Conservation (phyloP, 257 asterid genomes). For the Craterostigma plantagineum region DNA sequence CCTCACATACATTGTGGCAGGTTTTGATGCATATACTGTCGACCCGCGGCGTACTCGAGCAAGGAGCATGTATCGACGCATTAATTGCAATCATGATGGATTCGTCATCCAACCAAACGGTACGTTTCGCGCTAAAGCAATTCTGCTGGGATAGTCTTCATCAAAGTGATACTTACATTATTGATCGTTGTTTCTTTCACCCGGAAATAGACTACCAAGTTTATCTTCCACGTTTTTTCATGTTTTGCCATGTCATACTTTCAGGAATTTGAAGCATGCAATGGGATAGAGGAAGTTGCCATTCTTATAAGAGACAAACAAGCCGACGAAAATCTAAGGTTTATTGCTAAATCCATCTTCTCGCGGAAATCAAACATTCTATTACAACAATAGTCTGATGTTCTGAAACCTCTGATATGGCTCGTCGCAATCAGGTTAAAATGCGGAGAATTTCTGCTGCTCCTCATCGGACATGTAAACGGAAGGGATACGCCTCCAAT, state of each 20-base stretch:
- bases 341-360: slow-evolving; percentile 4
- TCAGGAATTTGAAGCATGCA: slow-evolving; percentile 86
- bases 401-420: too few species aligned
- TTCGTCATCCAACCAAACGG: slow-evolving; percentile 85
- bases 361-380: too few species aligned
- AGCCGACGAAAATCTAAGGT: slow-evolving; percentile 69
- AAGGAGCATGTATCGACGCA: slow-evolving; percentile 89
- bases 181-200: too few species aligned
- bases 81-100: slow-evolving; percentile 78
- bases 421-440: slow-evolving; percentile 41
- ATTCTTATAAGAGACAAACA: slow-evolving; percentile 59
- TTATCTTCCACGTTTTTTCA: too few species aligned
- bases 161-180: too few species aligned
- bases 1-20: too few species aligned
- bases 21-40: slow-evolving; percentile 73
- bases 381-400: too few species aligned
- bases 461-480: slow-evolving; percentile 75
- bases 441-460: slow-evolving; percentile 82
- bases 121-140: too few species aligned
- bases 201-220: too few species aligned
- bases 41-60: slow-evolving; percentile 75
- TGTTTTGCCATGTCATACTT: too few species aligned
- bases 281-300: slow-evolving; percentile 84
- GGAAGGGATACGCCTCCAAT: slow-evolving; percentile 73
- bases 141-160: too few species aligned